Conservation (phyloP, 2,329 filamentous ascomycete genomes). For the Cercospora canescens region DNA sequence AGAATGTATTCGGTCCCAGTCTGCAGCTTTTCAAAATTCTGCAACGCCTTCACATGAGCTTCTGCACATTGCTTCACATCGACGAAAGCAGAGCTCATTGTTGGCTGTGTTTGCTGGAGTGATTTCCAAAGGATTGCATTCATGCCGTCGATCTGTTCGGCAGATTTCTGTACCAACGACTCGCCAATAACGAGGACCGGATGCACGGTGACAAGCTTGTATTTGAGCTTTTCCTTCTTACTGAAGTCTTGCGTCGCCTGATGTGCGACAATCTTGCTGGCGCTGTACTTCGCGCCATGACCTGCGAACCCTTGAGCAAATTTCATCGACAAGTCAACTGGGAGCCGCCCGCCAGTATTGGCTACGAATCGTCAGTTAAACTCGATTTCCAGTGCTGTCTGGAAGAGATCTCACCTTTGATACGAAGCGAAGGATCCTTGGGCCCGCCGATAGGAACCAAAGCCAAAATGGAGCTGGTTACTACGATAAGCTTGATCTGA, state of each 20-base stretch:
- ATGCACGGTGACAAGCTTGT: constrained; percentile 30
- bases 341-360: not conserved
- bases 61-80: constrained; percentile 33
- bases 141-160: constrained; percentile 23
- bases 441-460: constrained; percentile 18
- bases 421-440: not conserved
- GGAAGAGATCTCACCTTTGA: not conserved
- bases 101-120: constrained; percentile 15
- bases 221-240: constrained; percentile 24
- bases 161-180: constrained; percentile 24
- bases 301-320: constrained; percentile 22
- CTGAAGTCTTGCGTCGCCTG: constrained; percentile 30
- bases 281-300: constrained; percentile 18
- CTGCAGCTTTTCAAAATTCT: constrained; percentile 6
- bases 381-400: not conserved
- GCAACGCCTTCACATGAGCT: constrained; percentile 29
- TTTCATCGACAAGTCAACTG: not conserved
- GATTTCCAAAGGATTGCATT: constrained; percentile 25
- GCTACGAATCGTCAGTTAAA: not conserved
- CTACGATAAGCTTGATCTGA: constrained; percentile 31
- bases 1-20: constrained; percentile 21
- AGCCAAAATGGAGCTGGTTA: constrained; percentile 29
- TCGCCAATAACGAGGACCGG: constrained; percentile 31
- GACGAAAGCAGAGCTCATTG: constrained; percentile 19
- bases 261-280: constrained; percentile 32